Conservation (phyloP, 768 basidiomycete species). For the Pilatotrama ljubarskyi region DNA sequence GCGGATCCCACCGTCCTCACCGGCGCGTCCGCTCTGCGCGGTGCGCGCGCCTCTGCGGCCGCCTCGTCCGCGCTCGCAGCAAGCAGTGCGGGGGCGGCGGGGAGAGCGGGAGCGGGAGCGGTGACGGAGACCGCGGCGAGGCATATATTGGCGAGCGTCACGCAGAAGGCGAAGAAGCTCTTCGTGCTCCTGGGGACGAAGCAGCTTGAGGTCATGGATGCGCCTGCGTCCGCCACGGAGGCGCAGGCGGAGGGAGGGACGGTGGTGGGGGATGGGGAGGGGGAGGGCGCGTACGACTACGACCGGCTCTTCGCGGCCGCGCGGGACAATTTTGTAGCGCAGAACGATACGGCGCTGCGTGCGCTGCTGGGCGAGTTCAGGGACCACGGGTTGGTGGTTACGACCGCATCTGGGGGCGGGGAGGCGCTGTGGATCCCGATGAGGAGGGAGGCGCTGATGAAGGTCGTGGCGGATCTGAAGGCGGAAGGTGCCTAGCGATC, state of each 20-base stretch:
- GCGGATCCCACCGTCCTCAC: constrained; percentile 64
- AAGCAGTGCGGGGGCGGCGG: constrained; percentile 35
- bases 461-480: constrained; percentile 26
- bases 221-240: constrained; percentile 31
- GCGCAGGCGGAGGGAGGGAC: constrained; percentile 12
- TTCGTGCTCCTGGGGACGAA: constrained; percentile 69
- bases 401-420: constrained; percentile 39
- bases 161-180: constrained; percentile 80
- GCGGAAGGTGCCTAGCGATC: constrained; percentile 12
- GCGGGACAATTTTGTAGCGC: constrained; percentile 83
- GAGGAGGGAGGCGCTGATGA: constrained; percentile 55
- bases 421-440: constrained; percentile 88
- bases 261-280: constrained; percentile 28
- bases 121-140: constrained; percentile 77
- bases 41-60: constrained; percentile 7
- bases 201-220: constrained; percentile 65
- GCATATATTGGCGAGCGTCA: constrained; percentile 86
- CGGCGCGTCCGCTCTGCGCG: constrained; percentile 42
- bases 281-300: constrained; percentile 58
- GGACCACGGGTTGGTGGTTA: constrained; percentile 85
- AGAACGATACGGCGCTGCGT: constrained; percentile 81
- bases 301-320: constrained; percentile 73
- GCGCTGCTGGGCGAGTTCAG: constrained; percentile 86
- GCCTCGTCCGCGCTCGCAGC: constrained; percentile 32
- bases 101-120: constrained; percentile 21